Percentiles rank a stretch among this genome's conserved stretches.
Conservation (phyloP, 257 asterid species). For the Penstemon newberryi region DNA sequence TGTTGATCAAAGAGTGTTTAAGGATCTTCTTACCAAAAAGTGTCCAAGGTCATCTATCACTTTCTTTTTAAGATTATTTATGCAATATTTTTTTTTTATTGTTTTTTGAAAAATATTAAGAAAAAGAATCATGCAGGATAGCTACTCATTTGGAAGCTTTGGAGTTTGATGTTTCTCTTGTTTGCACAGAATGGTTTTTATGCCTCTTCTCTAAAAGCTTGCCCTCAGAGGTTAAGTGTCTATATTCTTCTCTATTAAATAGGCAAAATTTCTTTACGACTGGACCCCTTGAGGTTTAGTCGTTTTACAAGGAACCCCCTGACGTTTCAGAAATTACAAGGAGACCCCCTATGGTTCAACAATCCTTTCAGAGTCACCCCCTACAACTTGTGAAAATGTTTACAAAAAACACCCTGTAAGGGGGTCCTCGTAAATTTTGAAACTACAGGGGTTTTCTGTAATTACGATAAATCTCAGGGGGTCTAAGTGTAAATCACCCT, state of each 20-base stretch:
- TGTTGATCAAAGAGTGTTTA: slow-evolving; percentile 92
- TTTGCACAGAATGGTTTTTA: slow-evolving; percentile 96
- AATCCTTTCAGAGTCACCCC: too few relatives aligned
- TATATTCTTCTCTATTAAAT: background rate
- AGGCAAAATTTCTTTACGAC: too few relatives aligned
- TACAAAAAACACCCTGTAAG: too few relatives aligned
- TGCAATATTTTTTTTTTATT: slow-evolving; percentile 12
- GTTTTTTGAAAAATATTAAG: slow-evolving; percentile 12
- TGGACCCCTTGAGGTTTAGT: too few relatives aligned
- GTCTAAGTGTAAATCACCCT: too few relatives aligned
- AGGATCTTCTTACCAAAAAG: slow-evolving; percentile 77
- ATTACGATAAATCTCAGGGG: too few relatives aligned
- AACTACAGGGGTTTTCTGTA: too few relatives aligned
- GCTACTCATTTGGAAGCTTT: slow-evolving; percentile 80
- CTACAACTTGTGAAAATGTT: too few relatives aligned
- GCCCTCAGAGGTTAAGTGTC: slow-evolving; percentile 81
- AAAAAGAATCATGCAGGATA: slow-evolving; percentile 55
- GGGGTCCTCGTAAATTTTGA: too few relatives aligned
- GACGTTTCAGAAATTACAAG: too few relatives aligned
- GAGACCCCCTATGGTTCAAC: too few relatives aligned
- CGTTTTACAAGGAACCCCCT: too few relatives aligned
- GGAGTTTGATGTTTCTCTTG: slow-evolving; percentile 97
- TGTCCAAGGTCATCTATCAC: slow-evolving; percentile 68
- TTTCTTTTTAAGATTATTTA: slow-evolving; percentile 10
- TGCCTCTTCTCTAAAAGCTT: slow-evolving; percentile 95